Evolutionary conservation across 345 rosid species (phyloP).

Genomic region (Eucalyptus microcorys): DNA sequence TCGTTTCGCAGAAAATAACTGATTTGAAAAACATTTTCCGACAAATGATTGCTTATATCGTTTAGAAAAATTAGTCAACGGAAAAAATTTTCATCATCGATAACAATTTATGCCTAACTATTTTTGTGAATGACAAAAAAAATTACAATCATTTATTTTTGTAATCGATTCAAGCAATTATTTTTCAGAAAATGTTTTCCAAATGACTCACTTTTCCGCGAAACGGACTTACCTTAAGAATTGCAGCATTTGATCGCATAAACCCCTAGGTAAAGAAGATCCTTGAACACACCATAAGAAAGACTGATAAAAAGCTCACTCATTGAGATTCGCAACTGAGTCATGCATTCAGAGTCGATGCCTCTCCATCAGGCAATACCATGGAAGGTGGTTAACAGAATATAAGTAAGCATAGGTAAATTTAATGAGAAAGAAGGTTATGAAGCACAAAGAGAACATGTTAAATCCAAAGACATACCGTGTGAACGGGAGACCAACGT

Average conservation of each 20-base stretch:
- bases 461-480: slow-evolving; percentile 25
- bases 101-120: background rate
- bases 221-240: background rate
- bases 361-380: background rate
- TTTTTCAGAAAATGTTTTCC: background rate
- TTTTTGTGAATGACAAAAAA: background rate
- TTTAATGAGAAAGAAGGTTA: background rate
- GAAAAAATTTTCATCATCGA: background rate
- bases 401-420: background rate
- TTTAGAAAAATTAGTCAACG: background rate
- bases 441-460: background rate
- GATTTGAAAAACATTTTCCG: background rate
- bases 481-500: slow-evolving; percentile 84
- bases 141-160: too few species aligned
- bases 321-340: background rate
- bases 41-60: background rate
- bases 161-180: background rate
- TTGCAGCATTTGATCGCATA: background rate
- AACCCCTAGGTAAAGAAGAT: background rate
- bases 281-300: background rate
- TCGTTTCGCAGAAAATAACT: too few species aligned
- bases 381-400: background rate
- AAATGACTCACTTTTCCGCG: background rate
- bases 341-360: background rate
- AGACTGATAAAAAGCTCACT: background rate